A percentile compares a stretch with the other conserved stretches of the same genome.
phyloP scores from a whole-genome alignment of 495 filamentous ascomycete species.

The Xylaria palmicola region DNA sequence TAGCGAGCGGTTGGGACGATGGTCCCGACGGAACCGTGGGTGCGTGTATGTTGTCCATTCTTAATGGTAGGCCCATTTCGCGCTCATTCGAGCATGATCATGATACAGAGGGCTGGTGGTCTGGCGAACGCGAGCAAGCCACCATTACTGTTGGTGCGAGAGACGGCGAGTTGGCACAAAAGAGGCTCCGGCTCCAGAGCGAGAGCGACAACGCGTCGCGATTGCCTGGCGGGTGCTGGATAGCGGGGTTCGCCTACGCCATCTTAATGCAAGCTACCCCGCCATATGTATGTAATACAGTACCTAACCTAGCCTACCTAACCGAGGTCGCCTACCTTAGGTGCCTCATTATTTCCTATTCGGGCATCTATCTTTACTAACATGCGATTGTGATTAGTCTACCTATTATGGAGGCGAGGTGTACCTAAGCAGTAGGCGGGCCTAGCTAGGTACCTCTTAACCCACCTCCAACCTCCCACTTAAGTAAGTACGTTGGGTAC shows the following conservation, averaged over 20 bases:
- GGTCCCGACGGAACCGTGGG: constrained; percentile 74
- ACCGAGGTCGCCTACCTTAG: too few species aligned
- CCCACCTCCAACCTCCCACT: too few species aligned
- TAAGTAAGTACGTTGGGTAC: too few species aligned
- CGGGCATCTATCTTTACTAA: too few species aligned
- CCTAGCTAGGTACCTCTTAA: too few species aligned
- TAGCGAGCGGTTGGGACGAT: constrained; percentile 53
- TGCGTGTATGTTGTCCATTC: constrained; percentile 73
- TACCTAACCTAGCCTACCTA: too few species aligned
- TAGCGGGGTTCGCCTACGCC: background rate
- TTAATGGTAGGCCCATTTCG: constrained; percentile 27
- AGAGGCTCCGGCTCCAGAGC: background rate
- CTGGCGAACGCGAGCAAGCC: background rate
- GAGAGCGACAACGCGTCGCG: constrained; percentile 10
- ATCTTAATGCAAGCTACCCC: constrained; percentile 8
- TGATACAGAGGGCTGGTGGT: background rate
- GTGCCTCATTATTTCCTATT: too few species aligned
- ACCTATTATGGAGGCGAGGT: too few species aligned
- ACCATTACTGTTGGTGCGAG: background rate
- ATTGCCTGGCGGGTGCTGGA: constrained; percentile 8
- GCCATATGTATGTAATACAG: constrained; percentile 4
- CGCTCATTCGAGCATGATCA: background rate
- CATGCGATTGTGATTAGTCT: too few species aligned
- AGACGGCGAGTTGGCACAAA: background rate
- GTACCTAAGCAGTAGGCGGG: too few species aligned